A percentile compares a stretch with the other conserved stretches of the same genome.
Conservation (phyloP, 192 early-diverging fungal species). For the Ramicandelaber brevisporus region DNA sequence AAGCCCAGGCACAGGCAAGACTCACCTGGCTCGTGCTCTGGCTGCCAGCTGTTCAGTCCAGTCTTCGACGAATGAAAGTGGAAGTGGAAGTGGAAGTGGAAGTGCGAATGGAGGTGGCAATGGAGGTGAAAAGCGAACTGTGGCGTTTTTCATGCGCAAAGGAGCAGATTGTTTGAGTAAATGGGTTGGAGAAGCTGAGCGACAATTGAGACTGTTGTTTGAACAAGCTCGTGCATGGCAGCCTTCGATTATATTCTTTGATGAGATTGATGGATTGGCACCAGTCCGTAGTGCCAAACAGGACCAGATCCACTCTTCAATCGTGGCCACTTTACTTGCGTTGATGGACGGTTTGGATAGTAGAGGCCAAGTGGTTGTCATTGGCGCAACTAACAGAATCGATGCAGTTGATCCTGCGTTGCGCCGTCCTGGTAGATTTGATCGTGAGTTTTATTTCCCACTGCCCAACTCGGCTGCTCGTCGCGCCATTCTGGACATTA, state of each 20-base stretch:
- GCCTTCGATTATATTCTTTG: constrained; percentile 54
- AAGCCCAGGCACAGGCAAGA: constrained; percentile 46
- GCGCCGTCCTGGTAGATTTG: constrained; percentile 45
- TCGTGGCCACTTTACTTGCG: constrained; percentile 44
- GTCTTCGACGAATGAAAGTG: no score
- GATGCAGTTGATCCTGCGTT: constrained; percentile 54
- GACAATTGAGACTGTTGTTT: constrained; percentile 34
- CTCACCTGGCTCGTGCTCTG: constrained; percentile 25
- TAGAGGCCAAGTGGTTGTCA: constrained; percentile 42
- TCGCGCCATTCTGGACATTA: constrained; percentile 31
- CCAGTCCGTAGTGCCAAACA: constrained; percentile 34
- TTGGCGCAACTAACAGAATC: constrained; percentile 49
- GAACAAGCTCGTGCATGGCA: constrained; percentile 40
- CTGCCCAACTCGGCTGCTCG: constrained; percentile 27
- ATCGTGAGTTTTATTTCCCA: constrained; percentile 42
- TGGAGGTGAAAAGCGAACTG: constrained; percentile 16
- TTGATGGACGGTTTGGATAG: constrained; percentile 51
- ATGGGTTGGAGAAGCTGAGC: constrained; percentile 50
- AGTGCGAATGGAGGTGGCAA: no score
- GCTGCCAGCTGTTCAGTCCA: constrained; percentile 5
- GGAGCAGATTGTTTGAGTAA: constrained; percentile 44
- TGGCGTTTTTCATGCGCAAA: constrained; percentile 41
- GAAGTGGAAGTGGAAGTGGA: no score
- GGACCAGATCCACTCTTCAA: constrained; percentile 38
- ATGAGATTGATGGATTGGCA: constrained; percentile 54